phyloP scores from a whole-genome alignment of 345 rosid genomes.

The Eucalyptus curtisii region DNA sequence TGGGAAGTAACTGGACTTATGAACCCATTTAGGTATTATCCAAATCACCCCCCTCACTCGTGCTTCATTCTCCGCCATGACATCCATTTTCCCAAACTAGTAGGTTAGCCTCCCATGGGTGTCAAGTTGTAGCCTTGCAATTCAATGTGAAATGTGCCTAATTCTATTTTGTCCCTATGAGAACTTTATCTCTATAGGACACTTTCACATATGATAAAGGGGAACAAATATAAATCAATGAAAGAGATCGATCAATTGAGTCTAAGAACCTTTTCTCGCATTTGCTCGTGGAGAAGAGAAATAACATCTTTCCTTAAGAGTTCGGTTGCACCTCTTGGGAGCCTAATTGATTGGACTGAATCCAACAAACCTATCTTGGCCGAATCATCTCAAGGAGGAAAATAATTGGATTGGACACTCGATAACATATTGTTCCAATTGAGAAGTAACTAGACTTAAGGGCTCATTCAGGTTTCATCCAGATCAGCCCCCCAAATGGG shows the following conservation, averaged over 20 bases:
- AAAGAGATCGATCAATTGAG: background rate
- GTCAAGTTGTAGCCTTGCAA: background rate
- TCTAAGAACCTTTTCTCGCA: background rate
- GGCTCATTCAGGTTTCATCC: background rate
- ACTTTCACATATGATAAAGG: no score
- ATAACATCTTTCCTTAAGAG: background rate
- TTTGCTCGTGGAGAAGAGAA: background rate
- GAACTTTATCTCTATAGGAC: background rate
- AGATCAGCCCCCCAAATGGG: background rate
- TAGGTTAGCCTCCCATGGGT: background rate
- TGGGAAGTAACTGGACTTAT: no score
- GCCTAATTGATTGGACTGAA: background rate
- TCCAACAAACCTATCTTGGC: background rate
- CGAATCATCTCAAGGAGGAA: background rate
- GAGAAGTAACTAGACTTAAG: background rate
- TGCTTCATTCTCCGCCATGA: background rate
- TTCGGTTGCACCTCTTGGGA: background rate
- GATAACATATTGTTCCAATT: background rate
- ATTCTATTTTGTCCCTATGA: background rate
- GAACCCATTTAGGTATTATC: no score
- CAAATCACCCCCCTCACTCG: background rate
- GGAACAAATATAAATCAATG: background rate
- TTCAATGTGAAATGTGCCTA: background rate
- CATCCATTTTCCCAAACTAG: background rate
- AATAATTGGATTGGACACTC: background rate